Conservation (phyloP, 495 filamentous ascomycete genomes). For the Xylaria acuta region DNA sequence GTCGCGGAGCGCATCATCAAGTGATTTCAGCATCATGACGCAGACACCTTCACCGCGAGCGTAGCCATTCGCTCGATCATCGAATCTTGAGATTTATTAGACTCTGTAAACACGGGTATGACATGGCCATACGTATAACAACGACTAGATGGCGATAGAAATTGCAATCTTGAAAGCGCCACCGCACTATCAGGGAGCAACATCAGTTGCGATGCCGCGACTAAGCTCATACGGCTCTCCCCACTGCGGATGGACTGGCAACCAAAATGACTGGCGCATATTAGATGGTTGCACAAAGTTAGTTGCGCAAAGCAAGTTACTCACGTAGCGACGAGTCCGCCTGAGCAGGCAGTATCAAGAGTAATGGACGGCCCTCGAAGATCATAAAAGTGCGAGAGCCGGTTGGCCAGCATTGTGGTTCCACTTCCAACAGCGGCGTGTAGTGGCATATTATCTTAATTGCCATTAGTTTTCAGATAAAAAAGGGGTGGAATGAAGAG, state of each 20-base stretch:
- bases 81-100: too few species aligned
- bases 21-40: slow-evolving; percentile 41
- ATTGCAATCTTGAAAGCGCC: too few species aligned
- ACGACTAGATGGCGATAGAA: slow-evolving; percentile 42
- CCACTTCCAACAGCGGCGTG: slow-evolving; percentile 49
- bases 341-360: slow-evolving; percentile 56
- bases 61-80: slow-evolving; percentile 53
- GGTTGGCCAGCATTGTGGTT: slow-evolving; percentile 50
- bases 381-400: slow-evolving; percentile 53
- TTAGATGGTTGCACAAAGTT: background rate
- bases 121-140: too few species aligned
- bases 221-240: background rate
- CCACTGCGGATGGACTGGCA: too few species aligned
- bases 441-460: too few species aligned
- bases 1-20: too few species aligned
- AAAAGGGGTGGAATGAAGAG: too few species aligned
- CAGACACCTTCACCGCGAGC: slow-evolving; percentile 57
- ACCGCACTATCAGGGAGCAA: too few species aligned
- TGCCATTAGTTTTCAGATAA: too few species aligned
- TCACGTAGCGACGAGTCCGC: slow-evolving; percentile 55
- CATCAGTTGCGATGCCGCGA: slow-evolving; percentile 11
- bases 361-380: slow-evolving; percentile 48
- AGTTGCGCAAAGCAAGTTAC: slow-evolving; percentile 62
- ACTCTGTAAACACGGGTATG: too few species aligned
- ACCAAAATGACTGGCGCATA: too few species aligned